Percentiles rank a stretch among this genome's conserved stretches.
Evolutionary conservation across 495 filamentous ascomycete genomes (phyloP).

Genomic region (Geoglossum glabrum): DNA sequence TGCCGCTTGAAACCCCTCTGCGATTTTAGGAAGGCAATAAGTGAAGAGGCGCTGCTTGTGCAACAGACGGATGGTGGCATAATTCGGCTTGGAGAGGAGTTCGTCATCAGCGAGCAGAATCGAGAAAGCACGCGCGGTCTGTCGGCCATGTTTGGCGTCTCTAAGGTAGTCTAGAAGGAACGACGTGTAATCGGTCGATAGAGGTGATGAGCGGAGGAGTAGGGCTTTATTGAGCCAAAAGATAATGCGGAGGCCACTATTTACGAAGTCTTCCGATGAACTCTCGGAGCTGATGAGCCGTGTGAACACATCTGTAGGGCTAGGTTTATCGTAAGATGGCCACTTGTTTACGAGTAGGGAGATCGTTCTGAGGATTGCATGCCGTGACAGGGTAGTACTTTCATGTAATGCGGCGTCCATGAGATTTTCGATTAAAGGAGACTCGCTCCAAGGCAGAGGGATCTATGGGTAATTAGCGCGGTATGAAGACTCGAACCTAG

Average conservation of each 20-base stretch:
- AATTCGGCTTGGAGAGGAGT: conserved; percentile 41
- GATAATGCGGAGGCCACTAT: conserved; percentile 11
- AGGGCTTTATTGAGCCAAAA: conserved; percentile 23
- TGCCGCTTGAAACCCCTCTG: conserved; percentile 30
- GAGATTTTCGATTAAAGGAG: conserved; percentile 22
- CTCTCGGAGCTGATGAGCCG: background rate
- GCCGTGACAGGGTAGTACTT: conserved; percentile 7
- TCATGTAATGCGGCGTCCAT: conserved; percentile 17
- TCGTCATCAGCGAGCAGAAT: conserved; percentile 43
- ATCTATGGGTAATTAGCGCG: conserved; percentile 15
- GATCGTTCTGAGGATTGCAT: conserved; percentile 37
- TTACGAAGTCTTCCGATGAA: background rate
- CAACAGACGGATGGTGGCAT: conserved; percentile 41
- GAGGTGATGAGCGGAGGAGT: conserved; percentile 16
- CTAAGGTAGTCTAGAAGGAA: conserved; percentile 36
- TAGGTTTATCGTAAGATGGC: background rate
- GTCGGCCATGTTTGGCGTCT: conserved; percentile 21
- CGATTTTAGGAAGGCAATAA: conserved; percentile 37
- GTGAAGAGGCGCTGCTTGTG: conserved; percentile 46
- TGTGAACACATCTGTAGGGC: background rate
- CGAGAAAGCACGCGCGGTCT: conserved; percentile 35
- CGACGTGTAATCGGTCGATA: conserved; percentile 26
- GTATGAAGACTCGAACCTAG: conserved; percentile 6
- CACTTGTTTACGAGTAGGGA: conserved; percentile 47
- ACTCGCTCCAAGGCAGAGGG: background rate